phyloP scores from a whole-genome alignment of 805 yeast species.

The Myxozyma neotropica region DNA sequence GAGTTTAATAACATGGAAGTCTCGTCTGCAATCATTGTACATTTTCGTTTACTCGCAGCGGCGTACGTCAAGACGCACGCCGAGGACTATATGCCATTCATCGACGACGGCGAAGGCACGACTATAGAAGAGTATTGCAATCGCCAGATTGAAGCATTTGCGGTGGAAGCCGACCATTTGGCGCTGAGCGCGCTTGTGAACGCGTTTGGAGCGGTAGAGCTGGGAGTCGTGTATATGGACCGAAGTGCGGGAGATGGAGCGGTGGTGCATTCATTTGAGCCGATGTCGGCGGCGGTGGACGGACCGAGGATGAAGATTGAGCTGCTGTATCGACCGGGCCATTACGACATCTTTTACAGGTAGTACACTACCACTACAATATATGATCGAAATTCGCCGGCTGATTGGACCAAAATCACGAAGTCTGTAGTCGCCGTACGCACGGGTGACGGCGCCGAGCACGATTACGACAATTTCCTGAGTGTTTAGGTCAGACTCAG shows the following conservation, averaged over 20 bases:
- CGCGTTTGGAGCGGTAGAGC: conserved; percentile 27
- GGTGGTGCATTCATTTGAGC: conserved; percentile 26
- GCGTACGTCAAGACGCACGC: conserved; percentile 34
- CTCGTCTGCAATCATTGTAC: conserved; percentile 36
- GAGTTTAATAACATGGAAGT: conserved; percentile 33
- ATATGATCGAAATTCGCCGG: too few species aligned
- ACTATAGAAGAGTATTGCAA: conserved; percentile 32
- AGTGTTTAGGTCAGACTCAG: too few species aligned
- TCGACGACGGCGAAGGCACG: conserved; percentile 32
- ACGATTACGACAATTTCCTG: too few species aligned
- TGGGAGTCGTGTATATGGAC: conserved; percentile 34
- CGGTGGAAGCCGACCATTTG: conserved; percentile 37
- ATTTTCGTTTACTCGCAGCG: conserved; percentile 34
- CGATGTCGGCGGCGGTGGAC: conserved; percentile 4
- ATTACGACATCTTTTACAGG: conserved; percentile 33
- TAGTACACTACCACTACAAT: background rate
- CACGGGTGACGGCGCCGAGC: too few species aligned
- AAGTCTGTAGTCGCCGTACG: too few species aligned
- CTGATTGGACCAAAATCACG: too few species aligned
- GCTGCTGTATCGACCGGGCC: conserved; percentile 36
- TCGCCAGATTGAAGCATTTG: conserved; percentile 34
- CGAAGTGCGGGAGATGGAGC: conserved; percentile 31
- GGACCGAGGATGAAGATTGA: conserved; percentile 15
- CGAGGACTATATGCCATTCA: conserved; percentile 34
- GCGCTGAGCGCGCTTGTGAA: conserved; percentile 35